Percentiles rank a stretch among this genome's conserved stretches.
These are phyloP conservation scores for Mortierella claussenii DNA, from an alignment of 192 early-diverging fungal genomes.

Conservation along the genomic window DNA sequence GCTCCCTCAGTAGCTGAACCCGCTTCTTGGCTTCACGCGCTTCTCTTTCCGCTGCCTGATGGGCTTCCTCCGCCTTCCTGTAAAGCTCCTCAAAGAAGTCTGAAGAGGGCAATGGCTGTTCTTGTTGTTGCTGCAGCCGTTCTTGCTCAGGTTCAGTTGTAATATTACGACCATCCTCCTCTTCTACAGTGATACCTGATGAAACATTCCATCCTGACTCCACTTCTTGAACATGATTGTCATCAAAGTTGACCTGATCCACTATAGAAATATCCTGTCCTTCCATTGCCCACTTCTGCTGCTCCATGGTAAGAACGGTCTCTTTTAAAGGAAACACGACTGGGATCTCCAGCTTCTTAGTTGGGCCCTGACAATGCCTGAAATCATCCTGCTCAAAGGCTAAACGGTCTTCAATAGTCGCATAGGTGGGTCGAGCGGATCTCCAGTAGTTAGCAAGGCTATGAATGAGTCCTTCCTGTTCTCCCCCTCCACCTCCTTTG, in stretches of 20 bases:
- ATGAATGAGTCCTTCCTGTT: not conserved
- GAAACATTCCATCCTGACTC: too few species aligned
- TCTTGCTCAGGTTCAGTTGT: too few species aligned
- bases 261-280: not conserved
- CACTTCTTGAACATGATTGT: too few species aligned
- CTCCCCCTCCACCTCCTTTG: not conserved
- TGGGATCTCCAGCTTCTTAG: not conserved
- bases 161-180: too few species aligned
- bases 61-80: not conserved
- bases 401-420: not conserved
- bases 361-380: not conserved
- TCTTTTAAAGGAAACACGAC: not conserved
- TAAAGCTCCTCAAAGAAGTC: not conserved
- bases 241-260: too few species aligned
- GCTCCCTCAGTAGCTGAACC: not conserved
- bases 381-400: conserved; percentile 7
- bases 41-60: not conserved
- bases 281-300: not conserved
- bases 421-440: not conserved
- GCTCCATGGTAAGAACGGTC: not conserved
- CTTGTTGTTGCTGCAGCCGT: too few species aligned
- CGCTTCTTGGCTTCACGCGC: not conserved
- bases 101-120: too few species aligned
- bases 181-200: too few species aligned
- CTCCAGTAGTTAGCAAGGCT: not conserved